Evolutionary conservation across 2,329 filamentous ascomycete species (phyloP), one percentile per base, ranked within the genome.

Genomic region (Penicillium sp.): DNA sequence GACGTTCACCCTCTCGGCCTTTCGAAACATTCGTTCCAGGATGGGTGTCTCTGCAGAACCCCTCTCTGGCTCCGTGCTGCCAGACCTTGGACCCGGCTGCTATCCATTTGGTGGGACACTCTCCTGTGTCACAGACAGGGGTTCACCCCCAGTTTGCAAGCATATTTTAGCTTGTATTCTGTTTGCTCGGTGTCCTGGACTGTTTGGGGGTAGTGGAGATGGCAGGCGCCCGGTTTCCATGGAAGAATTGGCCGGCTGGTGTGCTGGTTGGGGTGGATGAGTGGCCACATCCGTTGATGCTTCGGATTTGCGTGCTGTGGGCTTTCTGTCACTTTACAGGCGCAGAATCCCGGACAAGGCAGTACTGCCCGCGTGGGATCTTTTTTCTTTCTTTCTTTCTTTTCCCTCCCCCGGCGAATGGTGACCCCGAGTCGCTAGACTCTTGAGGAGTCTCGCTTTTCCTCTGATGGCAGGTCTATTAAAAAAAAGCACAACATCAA

Each of bases 111-210:
- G 75, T 44, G 77, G 76, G 14, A 70, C 65, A 5, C 53, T 75
- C 37, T 69, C 69, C 6, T 57, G 56, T 53, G 39, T 57, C 46
- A 47, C 63, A 43, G 58, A 63, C 29, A 56, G 57, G 49, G 51
- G 53, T 29, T 60, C 63, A 14, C 63, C 64, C 14, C 65, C 74
- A 5, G 65, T 90, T 75, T 99, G 93, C 73, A 97, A 97, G 76
- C 93, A 99, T 74, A 75, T 98, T 5, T 82, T 98, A 16, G 93
- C 93, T 1, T 96, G 90, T 72, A 75, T 93, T 41, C 73, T 98
- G 54, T 87, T 82, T 6, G 87, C 91, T 70, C 79, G 81, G 47
- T 93, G 90, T 78, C 71, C 70, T 0, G 72, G 61, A 3, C 72
- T 86, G 27, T 82, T 95, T 63, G 82, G 80, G 5, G 67, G 67